A percentile compares a stretch with the other conserved stretches of the same genome.
Evolutionary conservation across 1,284 basidiomycete genomes (phyloP).

Genomic region (Ceratobasidium sp.): DNA sequence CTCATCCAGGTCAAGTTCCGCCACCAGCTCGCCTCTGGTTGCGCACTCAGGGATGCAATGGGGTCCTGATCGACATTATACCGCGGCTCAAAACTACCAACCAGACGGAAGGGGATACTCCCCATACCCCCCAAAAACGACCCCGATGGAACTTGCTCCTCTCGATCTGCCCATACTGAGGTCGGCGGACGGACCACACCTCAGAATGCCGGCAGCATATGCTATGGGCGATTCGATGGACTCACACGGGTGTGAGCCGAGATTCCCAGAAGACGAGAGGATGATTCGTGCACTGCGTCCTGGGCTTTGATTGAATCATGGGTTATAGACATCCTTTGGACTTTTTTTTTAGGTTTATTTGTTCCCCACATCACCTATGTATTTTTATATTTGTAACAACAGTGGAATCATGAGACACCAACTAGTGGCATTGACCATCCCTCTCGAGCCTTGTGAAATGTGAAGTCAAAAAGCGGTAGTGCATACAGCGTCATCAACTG

Average conservation of each 20-base stretch:
- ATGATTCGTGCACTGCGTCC: slow-evolving; percentile 65
- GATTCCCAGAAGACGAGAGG: slow-evolving; percentile 65
- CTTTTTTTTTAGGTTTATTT: slow-evolving; percentile 15
- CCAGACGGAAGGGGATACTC: slow-evolving; percentile 15
- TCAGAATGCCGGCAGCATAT: slow-evolving; percentile 9
- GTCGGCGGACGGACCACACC: slow-evolving; percentile 13
- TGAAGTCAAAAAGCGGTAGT: neutral
- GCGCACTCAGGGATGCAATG: slow-evolving; percentile 39
- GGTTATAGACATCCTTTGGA: slow-evolving; percentile 5
- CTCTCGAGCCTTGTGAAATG: neutral
- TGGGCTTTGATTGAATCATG: slow-evolving; percentile 43
- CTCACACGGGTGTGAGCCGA: slow-evolving; percentile 51
- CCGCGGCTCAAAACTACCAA: neutral
- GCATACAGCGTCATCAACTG: slow-evolving; percentile 50
- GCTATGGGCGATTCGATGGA: slow-evolving; percentile 31
- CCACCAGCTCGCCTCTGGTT: slow-evolving; percentile 40
- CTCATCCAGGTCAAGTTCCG: slow-evolving; percentile 44
- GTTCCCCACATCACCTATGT: slow-evolving; percentile 12
- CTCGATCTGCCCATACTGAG: slow-evolving; percentile 21
- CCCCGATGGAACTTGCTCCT: neutral
- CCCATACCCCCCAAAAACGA: slow-evolving; percentile 3
- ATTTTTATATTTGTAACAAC: slow-evolving; percentile 33
- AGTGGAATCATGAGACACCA: neutral
- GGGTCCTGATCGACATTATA: slow-evolving; percentile 19
- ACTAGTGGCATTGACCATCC: neutral